Evolutionary conservation across 768 basidiomycete species (phyloP), one percentile per base, ranked within the genome.

Genomic region (Brasilioporus rufonigricans): DNA sequence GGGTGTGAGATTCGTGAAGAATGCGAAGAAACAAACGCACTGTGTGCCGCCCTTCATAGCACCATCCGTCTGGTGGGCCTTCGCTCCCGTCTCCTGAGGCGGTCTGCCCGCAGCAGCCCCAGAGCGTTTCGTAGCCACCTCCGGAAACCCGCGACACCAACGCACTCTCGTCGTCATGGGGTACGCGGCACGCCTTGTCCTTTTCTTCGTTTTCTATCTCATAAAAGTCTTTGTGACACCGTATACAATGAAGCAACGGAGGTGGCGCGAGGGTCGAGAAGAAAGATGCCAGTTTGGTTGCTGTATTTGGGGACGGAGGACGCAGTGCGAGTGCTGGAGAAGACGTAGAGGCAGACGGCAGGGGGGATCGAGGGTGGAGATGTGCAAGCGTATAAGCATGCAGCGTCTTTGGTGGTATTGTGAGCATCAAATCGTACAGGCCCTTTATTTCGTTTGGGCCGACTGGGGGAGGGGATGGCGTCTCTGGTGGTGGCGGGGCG

Each of bases 31-130:
- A 24, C 13, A 16, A 19, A 47, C 64, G 54, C 40, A 78, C 83
- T 9, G 89, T 91, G 67, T 92, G 89, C 67, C 78, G 81, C 4
- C 89, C 89, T 67, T 91, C 89, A 62, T 90, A 91, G 63, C 89
- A 92, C 88, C 88, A 92, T 1, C 89, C 90, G 65, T 90, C 87
- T 1, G 89, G 90, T 1, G 90, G 89, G 0, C 89, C 89, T 73
- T 86, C 86, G 57, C 89, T 86, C 1, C 90, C 89, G 58, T 86
- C 83, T 0, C 89, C 89, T 24, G 89, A 84, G 7, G 84, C 85
- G 0, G 80, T 85, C 63, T 79, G 76, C 9, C 81, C 86, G 67
- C 89, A 92, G 71, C 90, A 92, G 3, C 80, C 82, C 80, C 83
- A 92, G 2, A 84, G 72, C 0, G 89, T 81, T 66, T 81, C 79